phyloP scores from a whole-genome alignment of 768 basidiomycete species.

The Suillus americanus region DNA sequence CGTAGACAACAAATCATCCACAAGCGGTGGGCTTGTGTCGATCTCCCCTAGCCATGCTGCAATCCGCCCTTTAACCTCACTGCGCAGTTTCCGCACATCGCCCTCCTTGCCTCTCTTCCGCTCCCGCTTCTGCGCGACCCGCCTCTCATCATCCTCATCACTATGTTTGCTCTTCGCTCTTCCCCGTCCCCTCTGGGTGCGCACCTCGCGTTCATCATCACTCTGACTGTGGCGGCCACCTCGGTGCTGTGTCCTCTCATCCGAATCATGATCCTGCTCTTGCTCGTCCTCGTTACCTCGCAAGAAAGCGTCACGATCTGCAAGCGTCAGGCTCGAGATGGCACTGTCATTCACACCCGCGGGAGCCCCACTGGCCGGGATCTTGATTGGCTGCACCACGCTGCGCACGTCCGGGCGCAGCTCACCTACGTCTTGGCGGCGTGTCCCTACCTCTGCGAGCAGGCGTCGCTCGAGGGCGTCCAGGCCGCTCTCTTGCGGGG shows the following conservation, averaged over 20 bases:
- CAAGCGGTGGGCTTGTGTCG: constrained; percentile 48
- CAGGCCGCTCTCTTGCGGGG: constrained; percentile 51
- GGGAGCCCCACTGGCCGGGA: constrained; percentile 30
- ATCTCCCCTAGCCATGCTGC: constrained; percentile 76
- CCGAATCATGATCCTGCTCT: constrained; percentile 32
- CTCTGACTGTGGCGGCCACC: constrained; percentile 25
- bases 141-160: constrained; percentile 27
- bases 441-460: constrained; percentile 72
- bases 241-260: constrained; percentile 32
- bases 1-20: constrained; percentile 37
- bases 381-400: constrained; percentile 39
- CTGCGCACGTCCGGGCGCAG: constrained; percentile 36
- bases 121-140: constrained; percentile 11
- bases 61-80: constrained; percentile 67
- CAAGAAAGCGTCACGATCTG: constrained; percentile 25
- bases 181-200: constrained; percentile 28
- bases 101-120: constrained; percentile 33
- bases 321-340: constrained; percentile 47
- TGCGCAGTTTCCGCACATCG: constrained; percentile 38
- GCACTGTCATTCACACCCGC: constrained; percentile 42
- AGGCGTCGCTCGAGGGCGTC: constrained; percentile 73
- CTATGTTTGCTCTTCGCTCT: constrained; percentile 26
- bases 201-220: constrained; percentile 32
- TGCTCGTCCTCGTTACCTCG: constrained; percentile 9
- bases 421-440: constrained; percentile 34